Base-by-base conservation (phyloP, 805 yeast species). In the Lipomyces spencermartinsiae region DNA sequence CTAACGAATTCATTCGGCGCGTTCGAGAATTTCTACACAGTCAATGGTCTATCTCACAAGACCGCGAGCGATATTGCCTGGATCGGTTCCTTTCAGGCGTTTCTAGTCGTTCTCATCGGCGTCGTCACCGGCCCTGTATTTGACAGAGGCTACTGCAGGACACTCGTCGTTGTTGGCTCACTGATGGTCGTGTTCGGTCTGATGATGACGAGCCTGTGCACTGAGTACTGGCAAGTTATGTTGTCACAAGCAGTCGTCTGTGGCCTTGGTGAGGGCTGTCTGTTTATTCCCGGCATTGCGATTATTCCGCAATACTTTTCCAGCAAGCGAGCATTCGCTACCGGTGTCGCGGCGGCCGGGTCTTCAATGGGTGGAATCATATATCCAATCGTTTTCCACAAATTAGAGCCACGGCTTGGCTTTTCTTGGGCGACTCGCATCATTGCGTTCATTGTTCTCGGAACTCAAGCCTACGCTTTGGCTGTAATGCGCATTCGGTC, bases 361-460 rank as follows among this genome's bases (percentile, higher is more conserved):
- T 85, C 87, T 0, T 81, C 86, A 5, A 71, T 84, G 8, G 88
- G 88, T 1, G 86, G 87, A 10, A 76, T 83, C 64, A 65, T 82
- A n/a, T 84, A 82, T 74, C 86, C 87, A 8, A 75, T 83, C 56
- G 79, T 83, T 78, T 79, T 85, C 31, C 80, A 82, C 61, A 75
- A 75, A 29, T 74, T 84, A 59, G 80, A 82, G 61, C 71, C 74
- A 6, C 73, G 76, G 19, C 79, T 85, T 22, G 89, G 89, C 0
- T 85, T 84, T 71, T 79, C 78, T 9, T 86, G 89, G 89, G 82
- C 86, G 2, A 78, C 83, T 58, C 79, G 89, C 61, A 79, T 81
- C 22, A 76, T 85, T 59, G 85, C 84, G 0, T 82, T 86, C 69
- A 76, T 85, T 25, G 77, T 82, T 63, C 71, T 80, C 7, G 80